Base-by-base conservation (phyloP, 257 asterid species). In the Salvia miltiorrhiza region DNA sequence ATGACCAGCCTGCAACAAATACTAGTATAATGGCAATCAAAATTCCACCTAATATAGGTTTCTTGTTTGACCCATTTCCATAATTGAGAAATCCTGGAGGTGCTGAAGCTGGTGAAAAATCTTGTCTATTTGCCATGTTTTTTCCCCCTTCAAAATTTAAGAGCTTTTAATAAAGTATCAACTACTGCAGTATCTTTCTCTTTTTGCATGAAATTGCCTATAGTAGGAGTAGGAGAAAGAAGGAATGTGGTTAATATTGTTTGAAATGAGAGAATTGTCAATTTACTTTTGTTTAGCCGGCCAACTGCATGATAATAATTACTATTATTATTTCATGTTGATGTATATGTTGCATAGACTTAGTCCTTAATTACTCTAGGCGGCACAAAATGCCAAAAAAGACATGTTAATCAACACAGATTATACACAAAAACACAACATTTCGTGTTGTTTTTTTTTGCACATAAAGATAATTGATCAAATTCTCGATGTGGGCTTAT, bases 1-100 rank as follows among this genome's bases (percentile, higher is more conserved):
- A 84, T 19, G 79, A 23, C 79, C 78, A 84, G 57, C 83, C 80
- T 65, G 76, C 78, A 13, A 76, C 64, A 49, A 77, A 45, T 4
- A 80, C 33, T 32, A 69, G 26, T 8, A 73, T 30, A 39, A 86
- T 72, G 30, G 68, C 78, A 26, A 80, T 70, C 16, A 74, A n/a
- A 35, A 76, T 50, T 5, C 86, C 87, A 45, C 78, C 88, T 69
- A 76, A 77, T 26, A 80, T 20, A 76, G 70, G 52, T 56, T 33
- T 73, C 20, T 20, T 48, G 30, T 43, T 52, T 8, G 79, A 73
- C 49, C 48, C 44, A 24, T 78, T 72, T 64, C 62, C 70, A 61
- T 13, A 39, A 24, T 43, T 30, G 63, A 28, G 56, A 57, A 44
- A 24, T 5, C 16, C 24, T 69, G 61, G 16, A 63, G 78, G 78